Evolutionary conservation across 108 stramenopile species (phyloP), one percentile per base, ranked within the genome.

Genomic region (Nannochloropsis gaditana): DNA sequence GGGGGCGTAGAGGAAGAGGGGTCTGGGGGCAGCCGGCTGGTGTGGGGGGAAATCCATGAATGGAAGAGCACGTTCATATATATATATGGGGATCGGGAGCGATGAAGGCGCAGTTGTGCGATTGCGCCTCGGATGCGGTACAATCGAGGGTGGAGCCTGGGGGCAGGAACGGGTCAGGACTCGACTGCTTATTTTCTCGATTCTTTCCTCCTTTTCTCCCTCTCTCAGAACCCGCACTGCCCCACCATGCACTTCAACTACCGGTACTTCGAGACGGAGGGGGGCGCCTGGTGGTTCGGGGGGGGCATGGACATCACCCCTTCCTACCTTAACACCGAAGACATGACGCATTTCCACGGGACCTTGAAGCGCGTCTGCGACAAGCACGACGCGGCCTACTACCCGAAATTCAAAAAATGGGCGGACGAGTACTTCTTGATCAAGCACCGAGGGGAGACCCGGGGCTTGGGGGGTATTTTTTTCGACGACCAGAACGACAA

Each of bases 241-340:
- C 97, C 99, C 42, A 99, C 99, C 45, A 98, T 98, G 96, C 99
- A 99, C 91, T 97, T 98, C 93, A 99, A 99, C 93, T 99, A 97
- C 92, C 94, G 99, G 6, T 97, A 97, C 91, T 99, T 99, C 90
- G 96, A 99, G 91, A 98, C 97, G 11, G 96, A 96, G 85, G 96
- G 95, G 80, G 96, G 96, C n/a, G 95, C 94, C 8, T 99, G 99
- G 99, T 99, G 99, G 99, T 99, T 98, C 86, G 99, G 99, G 21
- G 99, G 99, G 41, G 99, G 99, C 45, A 96, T 97, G 43, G 99
- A 99, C 92, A 97, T 99, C 86, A 99, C 99, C n/a, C 99, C 99
- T 9, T 88, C 91, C 86, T 99, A 98, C 90, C 89, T 99, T 79
- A 87, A 96, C 82, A 93, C 81, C 47, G 97, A 96, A 42, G 98